These are phyloP conservation scores for Dendrothele bispora DNA, from an alignment of 768 basidiomycete genomes.

Conservation along the genomic window DNA sequence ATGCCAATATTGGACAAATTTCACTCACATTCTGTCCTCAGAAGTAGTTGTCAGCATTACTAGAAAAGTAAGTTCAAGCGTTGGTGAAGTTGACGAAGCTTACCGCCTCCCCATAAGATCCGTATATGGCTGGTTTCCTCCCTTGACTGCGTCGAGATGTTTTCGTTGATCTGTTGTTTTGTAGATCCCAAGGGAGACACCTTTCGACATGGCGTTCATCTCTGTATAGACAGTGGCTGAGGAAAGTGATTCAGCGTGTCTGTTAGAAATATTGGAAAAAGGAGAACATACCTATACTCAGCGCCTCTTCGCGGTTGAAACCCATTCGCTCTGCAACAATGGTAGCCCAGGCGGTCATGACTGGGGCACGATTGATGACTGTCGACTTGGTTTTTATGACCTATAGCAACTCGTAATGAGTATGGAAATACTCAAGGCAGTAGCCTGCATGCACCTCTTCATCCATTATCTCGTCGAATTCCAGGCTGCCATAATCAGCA, in stretches of 20 bases:
- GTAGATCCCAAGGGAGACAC: slow-evolving; percentile 79
- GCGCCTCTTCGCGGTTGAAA: slow-evolving; percentile 84
- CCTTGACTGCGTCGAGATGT: slow-evolving; percentile 52
- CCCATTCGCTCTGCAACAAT: slow-evolving; percentile 84
- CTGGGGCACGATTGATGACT: slow-evolving; percentile 86
- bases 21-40: too few relatives aligned
- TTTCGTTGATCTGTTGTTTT: slow-evolving; percentile 51
- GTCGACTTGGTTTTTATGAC: slow-evolving; percentile 57
- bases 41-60: too few relatives aligned
- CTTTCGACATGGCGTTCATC: slow-evolving; percentile 86
- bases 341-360: slow-evolving; percentile 93
- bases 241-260: not conserved
- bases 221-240: slow-evolving; percentile 93
- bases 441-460: slow-evolving; percentile 53
- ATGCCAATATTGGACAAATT: not conserved
- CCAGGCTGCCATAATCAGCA: slow-evolving; percentile 51
- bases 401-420: slow-evolving; percentile 38
- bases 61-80: too few relatives aligned
- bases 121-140: slow-evolving; percentile 77
- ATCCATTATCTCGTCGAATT: slow-evolving; percentile 72
- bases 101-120: slow-evolving; percentile 81
- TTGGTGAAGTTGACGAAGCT: too few relatives aligned
- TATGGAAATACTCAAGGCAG: slow-evolving; percentile 1
- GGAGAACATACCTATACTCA: slow-evolving; percentile 78
- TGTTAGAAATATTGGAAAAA: not conserved